Base-by-base conservation (phyloP, 306 rosid species). In the Pueraria montana region DNA sequence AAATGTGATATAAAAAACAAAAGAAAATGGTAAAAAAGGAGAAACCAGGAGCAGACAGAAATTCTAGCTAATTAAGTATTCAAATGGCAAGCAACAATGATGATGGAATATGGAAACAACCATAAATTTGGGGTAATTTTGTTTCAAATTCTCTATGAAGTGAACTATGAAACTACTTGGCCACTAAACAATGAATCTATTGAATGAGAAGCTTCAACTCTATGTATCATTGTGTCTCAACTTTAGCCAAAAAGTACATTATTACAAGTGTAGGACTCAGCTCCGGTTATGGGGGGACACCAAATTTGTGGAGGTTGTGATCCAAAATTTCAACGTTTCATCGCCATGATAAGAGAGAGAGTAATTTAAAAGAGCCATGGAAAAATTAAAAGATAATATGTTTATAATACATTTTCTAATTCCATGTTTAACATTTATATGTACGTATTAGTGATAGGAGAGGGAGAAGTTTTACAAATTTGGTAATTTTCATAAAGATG, bases 211-310 rank as follows among this genome's bases (percentile, higher is more conserved):
- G 77, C 79, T 83, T 72, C 83, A 86, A 84, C 80, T 40, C 84
- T 21, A 69, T 12, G 62, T 8, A 90, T 85, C 76, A 90, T 89
- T 87, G 81, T 84, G 91, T 86, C 78, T 84, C 69, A 80, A 70
- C 85, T 83, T 73, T 79, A 59, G 71, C 86, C 72, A 66, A 82
- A 85, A 66, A 77, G 7, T 13, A 49, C 72, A 84, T 85, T 52
- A 88, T 88, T 52, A 56, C 85, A 30, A 72, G 36, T 78, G 34
- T 43, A 53, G 80, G 52, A 63, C 67, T 61, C 52, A 62, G 56
- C 69, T 79, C 20, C 64, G 49, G 38, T 46, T 40, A 53, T 30
- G 53, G 72, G 64, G 74, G 59, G 32, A 23, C 74, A 77, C 77
- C 76, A 62, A 55, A 46, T 79, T 79, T 46, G 43, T 74, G 34